These are phyloP conservation scores for Cubamyces sp. DNA, from an alignment of 768 basidiomycete species.

Conservation along the genomic window DNA sequence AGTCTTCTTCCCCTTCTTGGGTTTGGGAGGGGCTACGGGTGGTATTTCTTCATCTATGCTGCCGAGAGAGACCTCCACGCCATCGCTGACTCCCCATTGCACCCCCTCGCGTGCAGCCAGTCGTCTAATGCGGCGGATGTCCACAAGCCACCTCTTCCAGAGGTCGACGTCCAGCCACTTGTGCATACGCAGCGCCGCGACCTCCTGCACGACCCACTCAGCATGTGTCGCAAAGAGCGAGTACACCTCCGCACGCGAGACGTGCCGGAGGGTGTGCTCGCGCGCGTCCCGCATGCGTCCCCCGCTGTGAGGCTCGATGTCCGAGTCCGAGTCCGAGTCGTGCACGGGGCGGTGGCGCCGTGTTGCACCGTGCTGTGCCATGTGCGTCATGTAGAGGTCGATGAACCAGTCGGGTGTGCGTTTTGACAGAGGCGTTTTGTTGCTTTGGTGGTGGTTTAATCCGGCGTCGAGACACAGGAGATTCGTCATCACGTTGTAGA, in stretches of 20 bases:
- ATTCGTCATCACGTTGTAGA: conserved; percentile 49
- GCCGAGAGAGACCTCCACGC: not conserved
- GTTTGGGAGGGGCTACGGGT: not conserved
- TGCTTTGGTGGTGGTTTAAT: conserved; percentile 8
- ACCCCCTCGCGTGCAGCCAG: conserved; percentile 13
- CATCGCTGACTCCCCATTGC: conserved; percentile 16
- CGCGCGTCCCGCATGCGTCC: conserved; percentile 32
- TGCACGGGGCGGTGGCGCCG: conserved; percentile 43
- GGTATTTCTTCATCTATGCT: not conserved
- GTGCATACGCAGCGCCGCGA: conserved; percentile 31
- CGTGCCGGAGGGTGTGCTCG: conserved; percentile 48
- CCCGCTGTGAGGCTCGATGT: conserved; percentile 36
- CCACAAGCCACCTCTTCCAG: conserved; percentile 50
- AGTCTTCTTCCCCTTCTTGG: not conserved
- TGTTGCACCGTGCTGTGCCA: conserved; percentile 31
- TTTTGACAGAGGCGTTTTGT: conserved; percentile 35
- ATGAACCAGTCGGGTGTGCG: conserved; percentile 58
- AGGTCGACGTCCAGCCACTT: conserved; percentile 45
- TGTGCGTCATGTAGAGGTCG: conserved; percentile 42
- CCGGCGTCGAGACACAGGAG: conserved; percentile 42
- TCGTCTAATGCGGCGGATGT: not conserved
- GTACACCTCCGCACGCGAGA: conserved; percentile 55
- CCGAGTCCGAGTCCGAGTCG: conserved; percentile 24
- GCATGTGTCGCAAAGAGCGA: conserved; percentile 57
- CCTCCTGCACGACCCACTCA: conserved; percentile 61